Base-by-base conservation (phyloP, 306 rosid genomes). In the Trichosanthes cucumerina region DNA sequence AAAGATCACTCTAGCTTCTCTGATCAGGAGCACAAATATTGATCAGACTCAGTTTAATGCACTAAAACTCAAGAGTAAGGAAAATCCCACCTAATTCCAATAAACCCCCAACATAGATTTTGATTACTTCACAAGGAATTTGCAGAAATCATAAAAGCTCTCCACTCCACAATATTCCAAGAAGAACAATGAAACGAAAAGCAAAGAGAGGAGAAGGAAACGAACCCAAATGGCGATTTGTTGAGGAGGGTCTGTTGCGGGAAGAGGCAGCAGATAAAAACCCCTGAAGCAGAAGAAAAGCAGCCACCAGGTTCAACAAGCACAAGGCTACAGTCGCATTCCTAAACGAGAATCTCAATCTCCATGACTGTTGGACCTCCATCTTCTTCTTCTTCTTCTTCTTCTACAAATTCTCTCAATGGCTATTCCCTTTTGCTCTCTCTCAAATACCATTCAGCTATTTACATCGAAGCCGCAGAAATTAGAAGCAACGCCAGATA, bases 341-440 rank as follows among this genome's bases (percentile, higher is more conserved):
- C 81, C 90, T 91, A 88, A 92, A 96, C 54, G 99, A 91, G 46
- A 92, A 81, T 78, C 89, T 87, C 60, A 84, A 80, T 79, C 82
- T 88, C 96, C 91, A 91, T 86, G 91, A 81, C 79, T 90, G 99
- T 68, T 85, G 96, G 15, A 85, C 88, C 86, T 96, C 99, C 99
- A 92, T 88, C 46, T 44, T 73, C 59, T 80, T 68, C 77, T 77
- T 81, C 60, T 39, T 46, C n/a, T n/a, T n/a, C 66, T 71, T 46
- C 53, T 54, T 79, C 50, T 24, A 13, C 34, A 3, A 9, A 50
- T n/a, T 4, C 19, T n/a, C 31, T 59, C n/a, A 36, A 31, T 7
- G 4, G 58, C 19, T 26, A 73, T 47, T 46, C 39, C 53, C 24
- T 71, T 49, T 10, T 28, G 10, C 11, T 71, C 14, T 71, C 14